Evolutionary conservation across 2,329 filamentous ascomycete genomes (phyloP), one percentile per base, ranked within the genome.

Genomic region (Dothistroma pini): DNA sequence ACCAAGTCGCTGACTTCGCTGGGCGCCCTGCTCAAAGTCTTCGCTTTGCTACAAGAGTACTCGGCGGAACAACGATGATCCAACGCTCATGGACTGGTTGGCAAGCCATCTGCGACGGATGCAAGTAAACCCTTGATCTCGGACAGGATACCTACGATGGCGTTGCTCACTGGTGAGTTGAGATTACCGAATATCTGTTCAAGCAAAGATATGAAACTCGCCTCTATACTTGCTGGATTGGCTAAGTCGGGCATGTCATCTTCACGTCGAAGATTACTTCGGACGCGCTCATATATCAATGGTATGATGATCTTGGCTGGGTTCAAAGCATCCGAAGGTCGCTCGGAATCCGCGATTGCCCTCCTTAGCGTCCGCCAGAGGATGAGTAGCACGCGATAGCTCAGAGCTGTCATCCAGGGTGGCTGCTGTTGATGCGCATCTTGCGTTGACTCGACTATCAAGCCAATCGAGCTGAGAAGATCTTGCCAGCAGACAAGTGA

Each of bases 91-190:
- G 38, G n/a, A 14, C n/a, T 14, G n/a, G 7, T 4, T 44, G 38
- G 12, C 12, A 19, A 14, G 38, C n/a, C n/a, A 44, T 44, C 38
- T 68, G 75, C 31, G n/a, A 32, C 35, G 12, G 52, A 34, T 35
- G 31, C 52, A 34, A 54, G 52, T 10, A 54, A 16, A 16, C 34
- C 52, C 12, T 54, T 19, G 52, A 54, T 34, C 52, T 54, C 52
- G 52, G 32, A 54, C 32, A 54, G 52, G 52, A 54, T 54, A 14
- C 14, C 35, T 12, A 7, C 19, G 21, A 54, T 54, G 52, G 52
- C 31, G n/a, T 25, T 22, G 25, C 52, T 34, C 19, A 54, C 52
- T 11, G 52, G 52, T 10, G 52, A 54, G 12, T 54, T 35, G 29
- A 54, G 11, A 21, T 54, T 32, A 54, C 31, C 52, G 35, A 54